Evolutionary conservation across 106 monocot species (phyloP).

Genomic region (Alisma plantagoaquatica): DNA sequence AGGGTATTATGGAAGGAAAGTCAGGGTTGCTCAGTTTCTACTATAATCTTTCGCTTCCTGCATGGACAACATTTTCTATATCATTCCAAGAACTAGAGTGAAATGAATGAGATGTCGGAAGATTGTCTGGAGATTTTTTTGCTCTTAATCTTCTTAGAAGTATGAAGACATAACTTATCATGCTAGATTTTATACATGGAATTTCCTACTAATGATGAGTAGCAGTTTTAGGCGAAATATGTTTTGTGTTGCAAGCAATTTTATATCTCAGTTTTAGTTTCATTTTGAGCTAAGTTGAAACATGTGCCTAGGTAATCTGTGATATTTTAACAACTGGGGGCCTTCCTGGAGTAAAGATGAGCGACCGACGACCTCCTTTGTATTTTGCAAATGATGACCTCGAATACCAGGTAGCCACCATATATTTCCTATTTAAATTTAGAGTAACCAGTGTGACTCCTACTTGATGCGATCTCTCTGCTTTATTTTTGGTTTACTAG

Average conservation of each 20-base stretch:
- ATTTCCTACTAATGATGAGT: too few species aligned
- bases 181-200: too few species aligned
- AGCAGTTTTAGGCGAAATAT: too few species aligned
- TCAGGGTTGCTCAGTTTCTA: too few species aligned
- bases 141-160: too few species aligned
- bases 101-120: not conserved
- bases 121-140: not conserved
- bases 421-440: not conserved
- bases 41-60: too few species aligned
- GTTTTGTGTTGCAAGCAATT: too few species aligned
- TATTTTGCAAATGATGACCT: slow-evolving; percentile 99
- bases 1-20: too few species aligned
- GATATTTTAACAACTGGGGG: slow-evolving; percentile 79
- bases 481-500: not conserved
- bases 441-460: not conserved
- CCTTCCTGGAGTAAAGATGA: slow-evolving; percentile 63
- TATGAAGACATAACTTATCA: too few species aligned
- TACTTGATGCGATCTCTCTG: not conserved
- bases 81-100: too few species aligned
- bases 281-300: too few species aligned
- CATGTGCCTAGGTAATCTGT: slow-evolving; percentile 91
- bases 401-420: slow-evolving; percentile 65
- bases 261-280: too few species aligned
- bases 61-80: not conserved
- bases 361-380: slow-evolving; percentile 76